Conservation (phyloP, 2,329 filamentous ascomycete species). For the Colletotrichum gloeosporioides region DNA sequence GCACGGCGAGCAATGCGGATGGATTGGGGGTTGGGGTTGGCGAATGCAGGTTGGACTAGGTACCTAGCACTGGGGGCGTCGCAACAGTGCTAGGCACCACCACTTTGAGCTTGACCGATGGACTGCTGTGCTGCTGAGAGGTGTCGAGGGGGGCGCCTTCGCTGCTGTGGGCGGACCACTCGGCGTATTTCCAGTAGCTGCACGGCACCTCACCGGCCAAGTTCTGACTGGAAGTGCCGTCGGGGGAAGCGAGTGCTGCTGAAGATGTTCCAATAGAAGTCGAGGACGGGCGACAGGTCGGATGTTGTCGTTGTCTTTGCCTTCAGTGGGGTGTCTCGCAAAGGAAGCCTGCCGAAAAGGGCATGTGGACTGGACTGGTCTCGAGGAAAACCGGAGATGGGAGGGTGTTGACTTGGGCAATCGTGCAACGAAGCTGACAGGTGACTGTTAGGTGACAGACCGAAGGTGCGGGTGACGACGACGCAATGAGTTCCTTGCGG, state of each 20-base stretch:
- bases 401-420: neutral
- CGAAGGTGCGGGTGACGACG: neutral
- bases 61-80: constrained; percentile 7
- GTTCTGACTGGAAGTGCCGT: neutral
- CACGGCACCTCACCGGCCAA: neutral
- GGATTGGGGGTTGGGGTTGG: neutral
- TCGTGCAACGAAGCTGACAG: neutral
- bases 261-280: neutral
- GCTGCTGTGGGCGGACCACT: neutral
- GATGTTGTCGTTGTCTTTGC: neutral
- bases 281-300: neutral
- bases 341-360: neutral
- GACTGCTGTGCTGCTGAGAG: neutral
- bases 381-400: neutral
- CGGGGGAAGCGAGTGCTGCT: neutral
- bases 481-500: neutral
- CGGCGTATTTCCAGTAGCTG: constrained; percentile 8
- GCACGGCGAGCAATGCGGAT: neutral
- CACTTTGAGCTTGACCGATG: neutral
- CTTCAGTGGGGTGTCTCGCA: neutral
- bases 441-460: constrained; percentile 3
- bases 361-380: neutral
- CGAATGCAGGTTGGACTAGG: neutral
- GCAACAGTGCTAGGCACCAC: constrained; percentile 8
- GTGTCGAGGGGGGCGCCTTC: neutral